phyloP scores from a whole-genome alignment of 1,284 basidiomycete genomes.

The Ceratobasidium sp. region DNA sequence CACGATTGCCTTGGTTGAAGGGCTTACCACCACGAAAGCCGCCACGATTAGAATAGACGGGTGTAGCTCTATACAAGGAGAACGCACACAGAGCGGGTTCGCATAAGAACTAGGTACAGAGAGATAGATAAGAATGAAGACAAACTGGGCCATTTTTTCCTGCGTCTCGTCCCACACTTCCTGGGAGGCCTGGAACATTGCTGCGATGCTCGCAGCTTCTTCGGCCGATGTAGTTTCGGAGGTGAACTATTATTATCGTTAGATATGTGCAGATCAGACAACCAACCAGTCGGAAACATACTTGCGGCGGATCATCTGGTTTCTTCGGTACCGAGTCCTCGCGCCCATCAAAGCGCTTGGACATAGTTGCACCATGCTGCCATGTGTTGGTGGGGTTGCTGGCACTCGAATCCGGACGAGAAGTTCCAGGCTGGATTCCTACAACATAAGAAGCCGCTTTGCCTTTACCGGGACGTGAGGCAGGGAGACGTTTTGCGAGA shows the following conservation, averaged over 20 bases:
- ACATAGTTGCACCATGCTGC: constrained; percentile 63
- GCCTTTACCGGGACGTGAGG: constrained; percentile 86
- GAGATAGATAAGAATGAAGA: constrained; percentile 54
- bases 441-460: constrained; percentile 88
- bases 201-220: constrained; percentile 88
- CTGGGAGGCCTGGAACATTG: constrained; percentile 92
- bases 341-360: constrained; percentile 88
- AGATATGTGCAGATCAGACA: no score
- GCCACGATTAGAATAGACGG: constrained; percentile 73
- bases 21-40: constrained; percentile 71
- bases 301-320: constrained; percentile 27
- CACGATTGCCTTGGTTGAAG: constrained; percentile 51
- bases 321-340: constrained; percentile 56
- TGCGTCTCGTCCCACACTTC: constrained; percentile 96
- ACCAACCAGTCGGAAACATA: background rate
- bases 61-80: constrained; percentile 66
- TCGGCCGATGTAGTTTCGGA: constrained; percentile 61
- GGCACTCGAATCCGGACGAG: constrained; percentile 36
- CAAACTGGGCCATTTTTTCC: constrained; percentile 96
- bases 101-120: constrained; percentile 27
- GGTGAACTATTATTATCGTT: background rate
- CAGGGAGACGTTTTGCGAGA: constrained; percentile 88
- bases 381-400: constrained; percentile 30
- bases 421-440: constrained; percentile 48
- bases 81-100: constrained; percentile 54